phyloP scores from a whole-genome alignment of 1,284 basidiomycete genomes.

The Ganoderma multipileum region DNA sequence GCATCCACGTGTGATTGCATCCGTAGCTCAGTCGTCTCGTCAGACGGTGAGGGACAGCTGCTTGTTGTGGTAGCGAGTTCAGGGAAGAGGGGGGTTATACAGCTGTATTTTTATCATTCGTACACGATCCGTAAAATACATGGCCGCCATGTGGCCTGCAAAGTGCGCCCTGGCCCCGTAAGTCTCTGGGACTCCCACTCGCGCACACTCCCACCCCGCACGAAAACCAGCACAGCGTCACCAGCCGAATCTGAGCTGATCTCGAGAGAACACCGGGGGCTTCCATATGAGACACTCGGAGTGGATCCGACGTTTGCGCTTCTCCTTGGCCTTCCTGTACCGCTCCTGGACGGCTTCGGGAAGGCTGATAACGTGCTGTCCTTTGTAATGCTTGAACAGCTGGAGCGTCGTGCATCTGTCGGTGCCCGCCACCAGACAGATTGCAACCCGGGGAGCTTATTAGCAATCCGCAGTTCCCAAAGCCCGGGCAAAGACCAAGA shows the following conservation, averaged over 20 bases:
- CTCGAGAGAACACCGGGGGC: slow-evolving; percentile 90
- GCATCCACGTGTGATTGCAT: slow-evolving; percentile 6
- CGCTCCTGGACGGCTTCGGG: slow-evolving; percentile 92
- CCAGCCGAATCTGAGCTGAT: slow-evolving; percentile 90
- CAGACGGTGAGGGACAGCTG: slow-evolving; percentile 25
- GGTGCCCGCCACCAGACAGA: slow-evolving; percentile 14
- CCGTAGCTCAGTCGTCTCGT: slow-evolving; percentile 8
- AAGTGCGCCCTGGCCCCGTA: slow-evolving; percentile 21
- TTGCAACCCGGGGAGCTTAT: slow-evolving; percentile 22
- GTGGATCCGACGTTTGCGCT: slow-evolving; percentile 83
- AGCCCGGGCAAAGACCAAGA: slow-evolving; percentile 2
- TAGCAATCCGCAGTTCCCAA: slow-evolving; percentile 27
- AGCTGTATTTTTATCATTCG: slow-evolving; percentile 36
- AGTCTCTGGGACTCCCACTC: slow-evolving; percentile 19
- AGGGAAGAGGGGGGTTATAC: slow-evolving; percentile 24
- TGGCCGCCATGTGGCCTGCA: slow-evolving; percentile 13
- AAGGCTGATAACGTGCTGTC: slow-evolving; percentile 92
- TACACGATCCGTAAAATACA: slow-evolving; percentile 34
- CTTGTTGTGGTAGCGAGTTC: slow-evolving; percentile 30
- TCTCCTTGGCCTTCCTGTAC: slow-evolving; percentile 85
- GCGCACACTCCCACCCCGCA: slow-evolving; percentile 12
- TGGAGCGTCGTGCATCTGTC: slow-evolving; percentile 90
- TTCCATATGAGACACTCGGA: slow-evolving; percentile 90
- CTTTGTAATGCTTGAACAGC: slow-evolving; percentile 96
- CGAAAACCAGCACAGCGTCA: slow-evolving; percentile 42